Percentiles rank a stretch among this genome's conserved stretches.
Evolutionary conservation across 805 yeast genomes (phyloP).

Genomic region (Saccharomycopsis fibuligera): DNA sequence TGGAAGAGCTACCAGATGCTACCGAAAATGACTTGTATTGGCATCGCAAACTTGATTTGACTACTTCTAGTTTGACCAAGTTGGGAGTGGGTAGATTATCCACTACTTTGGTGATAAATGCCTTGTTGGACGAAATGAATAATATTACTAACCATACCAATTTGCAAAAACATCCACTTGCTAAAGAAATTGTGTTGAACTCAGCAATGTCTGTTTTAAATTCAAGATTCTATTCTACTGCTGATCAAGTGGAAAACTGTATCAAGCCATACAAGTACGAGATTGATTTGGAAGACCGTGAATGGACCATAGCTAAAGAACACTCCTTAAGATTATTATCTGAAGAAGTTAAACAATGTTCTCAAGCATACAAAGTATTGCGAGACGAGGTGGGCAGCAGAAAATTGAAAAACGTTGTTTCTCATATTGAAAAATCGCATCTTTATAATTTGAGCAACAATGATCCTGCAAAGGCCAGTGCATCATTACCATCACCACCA

Average conservation of each 20-base stretch:
- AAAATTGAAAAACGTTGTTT: slow-evolving; percentile 76
- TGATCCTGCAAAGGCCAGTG: slow-evolving; percentile 21
- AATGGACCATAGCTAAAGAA: slow-evolving; percentile 79
- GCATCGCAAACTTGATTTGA: slow-evolving; percentile 79
- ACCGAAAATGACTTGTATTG: slow-evolving; percentile 71
- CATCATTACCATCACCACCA: too few species aligned
- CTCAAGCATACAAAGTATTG: slow-evolving; percentile 49
- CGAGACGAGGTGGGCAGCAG: slow-evolving; percentile 74
- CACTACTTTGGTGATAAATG: slow-evolving; percentile 74
- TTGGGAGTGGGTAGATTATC: slow-evolving; percentile 90
- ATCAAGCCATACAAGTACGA: slow-evolving; percentile 97
- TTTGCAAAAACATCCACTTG: slow-evolving; percentile 79
- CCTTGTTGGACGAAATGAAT: slow-evolving; percentile 70
- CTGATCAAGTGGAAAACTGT: slow-evolving; percentile 98
- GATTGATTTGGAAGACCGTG: slow-evolving; percentile 92
- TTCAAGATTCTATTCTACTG: slow-evolving; percentile 78
- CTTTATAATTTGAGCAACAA: not conserved
- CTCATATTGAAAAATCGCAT: slow-evolving; percentile 40
- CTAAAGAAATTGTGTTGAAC: slow-evolving; percentile 71
- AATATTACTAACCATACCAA: slow-evolving; percentile 69
- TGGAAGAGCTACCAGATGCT: slow-evolving; percentile 50
- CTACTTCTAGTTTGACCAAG: slow-evolving; percentile 81
- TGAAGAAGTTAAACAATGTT: slow-evolving; percentile 84
- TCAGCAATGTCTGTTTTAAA: slow-evolving; percentile 79
- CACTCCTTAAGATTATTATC: slow-evolving; percentile 66